Conservation (phyloP, 202 grass and related monocot species). For the Bolboschoenoplectus hybrid region DNA sequence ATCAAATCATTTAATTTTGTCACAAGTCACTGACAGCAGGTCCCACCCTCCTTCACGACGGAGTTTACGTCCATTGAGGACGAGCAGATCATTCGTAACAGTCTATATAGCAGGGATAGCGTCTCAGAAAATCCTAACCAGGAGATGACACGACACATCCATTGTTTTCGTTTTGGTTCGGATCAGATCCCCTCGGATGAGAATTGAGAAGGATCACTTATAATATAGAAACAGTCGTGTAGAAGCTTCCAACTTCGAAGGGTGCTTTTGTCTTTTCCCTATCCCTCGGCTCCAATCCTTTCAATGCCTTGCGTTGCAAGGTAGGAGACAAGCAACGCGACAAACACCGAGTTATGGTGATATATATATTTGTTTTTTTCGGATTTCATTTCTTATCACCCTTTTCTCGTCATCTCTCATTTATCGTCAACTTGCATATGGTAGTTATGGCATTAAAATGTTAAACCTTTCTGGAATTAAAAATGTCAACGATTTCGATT, state of each 20-base stretch:
- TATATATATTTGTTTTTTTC: not conserved
- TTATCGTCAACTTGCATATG: not conserved
- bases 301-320: constrained; percentile 12
- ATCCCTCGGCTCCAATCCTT: too few species aligned
- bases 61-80: not conserved
- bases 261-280: constrained; percentile 11
- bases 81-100: not conserved
- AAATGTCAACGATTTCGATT: not conserved
- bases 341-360: constrained; percentile 16
- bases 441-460: not conserved
- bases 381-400: not conserved
- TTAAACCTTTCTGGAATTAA: not conserved
- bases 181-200: not conserved
- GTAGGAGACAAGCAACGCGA: constrained; percentile 36
- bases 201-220: not conserved
- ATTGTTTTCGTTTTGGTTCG: not conserved
- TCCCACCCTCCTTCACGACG: not conserved
- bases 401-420: not conserved
- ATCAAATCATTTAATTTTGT: not conserved
- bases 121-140: not conserved
- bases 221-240: constrained; percentile 24
- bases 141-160: not conserved
- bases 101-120: not conserved
- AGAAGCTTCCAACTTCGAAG: constrained; percentile 32
- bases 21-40: not conserved